phyloP scores from a whole-genome alignment of 2,329 filamentous ascomycete genomes.

The Colletotrichum sp. region DNA sequence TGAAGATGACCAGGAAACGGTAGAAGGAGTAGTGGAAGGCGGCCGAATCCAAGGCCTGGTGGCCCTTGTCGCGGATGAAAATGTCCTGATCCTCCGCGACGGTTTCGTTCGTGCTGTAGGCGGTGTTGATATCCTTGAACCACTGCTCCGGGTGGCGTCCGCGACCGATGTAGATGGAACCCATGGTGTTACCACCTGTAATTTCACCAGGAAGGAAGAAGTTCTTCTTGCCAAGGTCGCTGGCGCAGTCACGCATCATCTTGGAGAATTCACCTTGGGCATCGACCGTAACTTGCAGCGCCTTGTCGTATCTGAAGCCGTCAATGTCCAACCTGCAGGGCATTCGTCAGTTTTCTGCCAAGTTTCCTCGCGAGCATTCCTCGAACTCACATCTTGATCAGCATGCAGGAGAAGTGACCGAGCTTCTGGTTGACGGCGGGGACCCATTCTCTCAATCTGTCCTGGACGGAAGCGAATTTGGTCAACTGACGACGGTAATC shows the following conservation, averaged over 20 bases:
- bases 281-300: slow-evolving; percentile 68
- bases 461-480: slow-evolving; percentile 72
- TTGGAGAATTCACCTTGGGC: slow-evolving; percentile 63
- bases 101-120: slow-evolving; percentile 22
- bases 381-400: slow-evolving; percentile 49
- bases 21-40: slow-evolving; percentile 44
- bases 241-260: slow-evolving; percentile 63
- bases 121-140: slow-evolving; percentile 23
- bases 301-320: slow-evolving; percentile 72
- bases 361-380: background rate
- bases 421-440: slow-evolving; percentile 62
- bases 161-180: slow-evolving; percentile 64
- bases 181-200: slow-evolving; percentile 66
- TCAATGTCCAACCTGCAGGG: slow-evolving; percentile 60
- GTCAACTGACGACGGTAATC: slow-evolving; percentile 69
- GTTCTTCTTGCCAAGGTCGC: slow-evolving; percentile 60
- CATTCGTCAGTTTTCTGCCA: background rate
- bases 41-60: slow-evolving; percentile 48
- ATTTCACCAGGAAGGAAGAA: slow-evolving; percentile 71
- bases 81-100: slow-evolving; percentile 19
- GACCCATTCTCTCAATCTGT: slow-evolving; percentile 69
- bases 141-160: slow-evolving; percentile 50
- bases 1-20: slow-evolving; percentile 32
- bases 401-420: slow-evolving; percentile 66
- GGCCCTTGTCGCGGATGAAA: slow-evolving; percentile 63